Base-by-base conservation (phyloP, 2,329 filamentous ascomycete species). In the Fusarium sublunatum region DNA sequence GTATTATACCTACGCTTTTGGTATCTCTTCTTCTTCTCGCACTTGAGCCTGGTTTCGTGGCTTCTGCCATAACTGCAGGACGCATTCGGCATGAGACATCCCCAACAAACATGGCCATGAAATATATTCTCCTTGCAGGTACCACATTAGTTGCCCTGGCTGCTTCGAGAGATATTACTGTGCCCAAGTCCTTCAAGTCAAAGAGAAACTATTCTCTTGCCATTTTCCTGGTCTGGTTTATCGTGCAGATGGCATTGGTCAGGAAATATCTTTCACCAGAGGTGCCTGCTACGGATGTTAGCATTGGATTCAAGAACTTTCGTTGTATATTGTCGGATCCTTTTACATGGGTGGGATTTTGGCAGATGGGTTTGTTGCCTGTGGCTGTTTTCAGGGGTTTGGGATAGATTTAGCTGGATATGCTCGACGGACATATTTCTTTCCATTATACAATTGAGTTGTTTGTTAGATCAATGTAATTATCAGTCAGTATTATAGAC, bases 291-390 rank as follows among this genome's bases (percentile, higher is more conserved):
- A 12, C 40, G 3, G 54, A 64, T 15, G 35, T 52, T 13, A 58
- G 54, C 7, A 29, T 58, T 28, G 67, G 64, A 3, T 70, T 70
- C 45, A 43, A 46, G 24, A 70, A 70, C 41, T 68, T 70, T 22
- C 32, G 51, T 2, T 38, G 38, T 9, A 46, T 67, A 2, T 32
- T 70, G 3, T 65, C 57, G 3, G 57, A 60, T 29, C 58, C 56
- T 11, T 44, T 50, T 12, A 65, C 51, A 13, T 70, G 68, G 68
- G 42, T 44, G 7, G 60, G 59, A 1, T 41, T 43, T 10, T 11
- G 61, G 5, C 54, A 57, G 5, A 25, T 68, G 39, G 32, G 53
- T 9, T 52, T 39, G 7, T 28, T 67, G 29, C 68, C 64, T 2
- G 15, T 65, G 25, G 22, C 60, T 13, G 36, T 65, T 28, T 32